These are phyloP conservation scores for Pyrenochaeta sp. DNA, from an alignment of 2,329 filamentous ascomycete genomes.

Conservation along the genomic window DNA sequence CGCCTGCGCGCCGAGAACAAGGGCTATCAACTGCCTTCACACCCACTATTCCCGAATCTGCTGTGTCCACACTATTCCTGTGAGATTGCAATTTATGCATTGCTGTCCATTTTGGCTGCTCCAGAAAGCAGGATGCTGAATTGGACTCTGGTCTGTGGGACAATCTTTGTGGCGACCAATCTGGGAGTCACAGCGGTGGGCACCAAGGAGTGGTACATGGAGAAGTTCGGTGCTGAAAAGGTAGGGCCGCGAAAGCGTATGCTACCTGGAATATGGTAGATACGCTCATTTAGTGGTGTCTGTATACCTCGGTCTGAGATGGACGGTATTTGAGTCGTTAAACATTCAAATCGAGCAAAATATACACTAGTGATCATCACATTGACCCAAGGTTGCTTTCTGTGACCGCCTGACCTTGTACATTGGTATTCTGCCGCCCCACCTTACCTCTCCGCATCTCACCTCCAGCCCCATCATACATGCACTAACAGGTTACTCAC, in stretches of 20 bases:
- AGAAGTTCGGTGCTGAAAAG: slow-evolving; percentile 41
- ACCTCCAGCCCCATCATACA: not conserved
- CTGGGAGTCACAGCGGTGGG: slow-evolving; percentile 80
- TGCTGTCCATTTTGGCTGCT: slow-evolving; percentile 77
- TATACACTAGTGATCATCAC: not conserved
- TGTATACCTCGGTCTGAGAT: not conserved
- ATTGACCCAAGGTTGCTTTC: not conserved
- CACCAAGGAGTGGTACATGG: slow-evolving; percentile 68
- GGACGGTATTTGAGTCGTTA: not conserved
- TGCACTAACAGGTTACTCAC: not conserved
- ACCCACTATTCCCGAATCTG: slow-evolving; percentile 74
- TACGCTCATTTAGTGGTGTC: not conserved
- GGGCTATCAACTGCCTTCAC: slow-evolving; percentile 82
- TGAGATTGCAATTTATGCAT: slow-evolving; percentile 83
- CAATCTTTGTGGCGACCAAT: slow-evolving; percentile 79
- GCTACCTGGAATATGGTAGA: slow-evolving; percentile 44
- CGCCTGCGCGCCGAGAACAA: slow-evolving; percentile 46
- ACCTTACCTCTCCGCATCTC: not conserved
- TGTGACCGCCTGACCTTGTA: too few relatives aligned
- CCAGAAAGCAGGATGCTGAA: slow-evolving; percentile 73
- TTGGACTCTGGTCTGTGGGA: slow-evolving; percentile 72
- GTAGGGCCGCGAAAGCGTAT: slow-evolving; percentile 39
- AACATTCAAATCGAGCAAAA: too few relatives aligned
- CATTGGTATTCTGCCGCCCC: not conserved
- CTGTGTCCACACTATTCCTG: slow-evolving; percentile 91